A percentile compares a stretch with the other conserved stretches of the same genome.
Evolutionary conservation across 768 basidiomycete genomes (phyloP).

Genomic region (Tremella mesenterica): DNA sequence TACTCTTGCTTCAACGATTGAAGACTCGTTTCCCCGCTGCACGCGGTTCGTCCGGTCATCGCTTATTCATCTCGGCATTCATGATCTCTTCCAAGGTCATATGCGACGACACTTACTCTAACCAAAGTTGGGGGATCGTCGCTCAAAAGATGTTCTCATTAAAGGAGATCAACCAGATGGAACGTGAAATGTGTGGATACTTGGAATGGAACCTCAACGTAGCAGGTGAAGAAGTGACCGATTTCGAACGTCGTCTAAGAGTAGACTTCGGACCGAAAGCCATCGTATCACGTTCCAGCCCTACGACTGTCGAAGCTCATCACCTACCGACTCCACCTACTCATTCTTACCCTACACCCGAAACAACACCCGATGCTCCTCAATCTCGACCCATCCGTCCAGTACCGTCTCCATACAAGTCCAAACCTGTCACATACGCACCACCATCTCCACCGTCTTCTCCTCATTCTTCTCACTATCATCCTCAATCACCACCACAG

Average conservation of each 20-base stretch:
- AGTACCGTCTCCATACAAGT: conserved; percentile 34
- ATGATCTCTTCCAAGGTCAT: conserved; percentile 91
- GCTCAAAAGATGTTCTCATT: conserved; percentile 77
- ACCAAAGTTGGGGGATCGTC: conserved; percentile 86
- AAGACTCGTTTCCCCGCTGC: conserved; percentile 89
- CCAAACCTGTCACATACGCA: conserved; percentile 6
- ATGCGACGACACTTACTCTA: conserved; percentile 87
- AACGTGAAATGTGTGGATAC: conserved; percentile 85
- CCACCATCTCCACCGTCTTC: conserved; percentile 33
- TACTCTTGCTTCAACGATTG: conserved; percentile 69
- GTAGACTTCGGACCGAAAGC: conserved; percentile 41
- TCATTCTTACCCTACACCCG: conserved; percentile 31
- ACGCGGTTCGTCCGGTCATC: conserved; percentile 78
- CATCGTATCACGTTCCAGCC: conserved; percentile 10
- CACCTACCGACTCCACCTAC: conserved; percentile 1
- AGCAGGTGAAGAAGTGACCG: conserved; percentile 41
- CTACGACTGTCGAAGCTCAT: conserved; percentile 1
- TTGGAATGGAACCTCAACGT: conserved; percentile 65
- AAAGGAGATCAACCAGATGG: conserved; percentile 93
- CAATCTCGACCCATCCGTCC: conserved; percentile 29
- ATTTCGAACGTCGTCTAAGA: conserved; percentile 44
- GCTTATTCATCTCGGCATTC: conserved; percentile 81
- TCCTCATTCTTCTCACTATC: conserved; percentile 13
- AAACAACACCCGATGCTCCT: conserved; percentile 29
- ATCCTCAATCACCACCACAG: conserved; percentile 19